A percentile compares a stretch with the other conserved stretches of the same genome.
phyloP scores from a whole-genome alignment of 352 stramenopile genomes.

The Pythium oligandrum region DNA sequence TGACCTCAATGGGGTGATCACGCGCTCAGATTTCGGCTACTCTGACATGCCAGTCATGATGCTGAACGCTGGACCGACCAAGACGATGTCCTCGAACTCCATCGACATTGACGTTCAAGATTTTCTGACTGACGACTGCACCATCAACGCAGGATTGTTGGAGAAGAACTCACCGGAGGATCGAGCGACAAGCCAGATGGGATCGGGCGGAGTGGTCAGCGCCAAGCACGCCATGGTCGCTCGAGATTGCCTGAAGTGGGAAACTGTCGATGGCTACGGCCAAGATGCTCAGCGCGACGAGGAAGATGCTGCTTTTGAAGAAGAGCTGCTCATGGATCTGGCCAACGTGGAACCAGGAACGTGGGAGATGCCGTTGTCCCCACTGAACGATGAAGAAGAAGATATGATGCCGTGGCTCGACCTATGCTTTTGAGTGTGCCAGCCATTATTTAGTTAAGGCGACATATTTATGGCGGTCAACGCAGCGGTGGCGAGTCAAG shows the following conservation, averaged over 20 bases:
- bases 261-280: constrained; percentile 24
- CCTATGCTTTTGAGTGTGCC: constrained; percentile 58
- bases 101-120: constrained; percentile 77
- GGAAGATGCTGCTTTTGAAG: constrained; percentile 45
- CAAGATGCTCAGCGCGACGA: constrained; percentile 15
- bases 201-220: constrained; percentile 22
- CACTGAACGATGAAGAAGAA: constrained; percentile 68
- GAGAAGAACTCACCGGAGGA: constrained; percentile 12
- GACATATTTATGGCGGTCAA: no score
- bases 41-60: constrained; percentile 21
- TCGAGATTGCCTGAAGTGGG: constrained; percentile 65
- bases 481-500: no score
- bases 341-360: constrained; percentile 68
- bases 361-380: constrained; percentile 78
- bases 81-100: constrained; percentile 26
- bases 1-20: constrained; percentile 31
- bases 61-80: constrained; percentile 12
- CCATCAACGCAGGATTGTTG: constrained; percentile 41
- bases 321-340: constrained; percentile 67
- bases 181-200: not conserved
- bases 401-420: constrained; percentile 84
- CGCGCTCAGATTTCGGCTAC: constrained; percentile 5
- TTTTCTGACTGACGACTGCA: constrained; percentile 75
- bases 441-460: no score
- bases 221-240: constrained; percentile 58